These are phyloP conservation scores for Phytophthora sansomeana DNA, from an alignment of 352 stramenopile genomes.

Conservation along the genomic window DNA sequence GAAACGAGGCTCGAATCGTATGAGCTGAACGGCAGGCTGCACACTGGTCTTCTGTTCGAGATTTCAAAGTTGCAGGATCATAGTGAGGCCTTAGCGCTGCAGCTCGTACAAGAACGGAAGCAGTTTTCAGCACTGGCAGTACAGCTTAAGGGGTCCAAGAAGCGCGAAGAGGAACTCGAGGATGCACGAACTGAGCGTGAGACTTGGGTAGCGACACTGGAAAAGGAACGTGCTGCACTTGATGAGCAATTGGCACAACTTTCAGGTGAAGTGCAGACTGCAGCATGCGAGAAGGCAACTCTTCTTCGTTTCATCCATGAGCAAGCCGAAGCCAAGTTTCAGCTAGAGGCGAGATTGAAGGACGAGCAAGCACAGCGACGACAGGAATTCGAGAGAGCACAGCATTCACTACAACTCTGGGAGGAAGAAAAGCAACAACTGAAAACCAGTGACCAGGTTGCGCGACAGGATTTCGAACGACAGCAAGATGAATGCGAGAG, in stretches of 20 bases:
- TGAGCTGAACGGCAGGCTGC: constrained; percentile 70
- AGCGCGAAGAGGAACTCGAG: constrained; percentile 54
- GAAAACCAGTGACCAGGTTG: constrained; percentile 41
- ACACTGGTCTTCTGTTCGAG: constrained; percentile 81
- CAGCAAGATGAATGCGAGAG: constrained; percentile 41
- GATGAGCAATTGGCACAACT: constrained; percentile 54
- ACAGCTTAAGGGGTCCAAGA: constrained; percentile 38
- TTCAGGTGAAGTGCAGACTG: constrained; percentile 58
- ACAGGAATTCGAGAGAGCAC: constrained; percentile 39
- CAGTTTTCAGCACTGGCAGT: constrained; percentile 39
- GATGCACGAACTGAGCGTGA: constrained; percentile 64
- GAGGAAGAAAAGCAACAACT: constrained; percentile 59
- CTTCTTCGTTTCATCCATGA: constrained; percentile 82
- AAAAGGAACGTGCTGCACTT: constrained; percentile 55
- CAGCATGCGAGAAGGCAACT: constrained; percentile 73
- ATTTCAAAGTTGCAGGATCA: constrained; percentile 79
- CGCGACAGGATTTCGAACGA: constrained; percentile 40
- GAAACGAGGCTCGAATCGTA: constrained; percentile 75
- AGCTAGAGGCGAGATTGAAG: constrained; percentile 62
- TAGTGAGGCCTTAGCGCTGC: constrained; percentile 61
- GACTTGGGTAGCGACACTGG: constrained; percentile 56
- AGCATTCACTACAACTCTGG: constrained; percentile 43
- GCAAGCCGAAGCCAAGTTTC: constrained; percentile 74
- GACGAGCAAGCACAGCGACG: constrained; percentile 54
- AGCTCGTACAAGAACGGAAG: constrained; percentile 67